phyloP scores from a whole-genome alignment of 345 rosid genomes.

The Boechera stricta region DNA sequence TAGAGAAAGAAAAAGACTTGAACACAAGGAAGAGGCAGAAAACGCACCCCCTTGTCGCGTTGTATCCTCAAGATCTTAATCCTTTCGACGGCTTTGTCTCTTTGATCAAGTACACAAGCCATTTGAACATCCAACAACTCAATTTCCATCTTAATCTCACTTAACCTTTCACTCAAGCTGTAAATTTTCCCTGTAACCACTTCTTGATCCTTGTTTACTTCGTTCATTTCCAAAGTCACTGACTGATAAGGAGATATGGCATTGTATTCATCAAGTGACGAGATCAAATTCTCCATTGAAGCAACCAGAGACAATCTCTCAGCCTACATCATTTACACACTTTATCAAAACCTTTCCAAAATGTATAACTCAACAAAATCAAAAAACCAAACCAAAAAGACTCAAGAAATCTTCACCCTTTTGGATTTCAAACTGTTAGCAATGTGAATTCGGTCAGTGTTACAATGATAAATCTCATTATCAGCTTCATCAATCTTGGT shows the following conservation, averaged over 20 bases:
- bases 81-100: slow-evolving; percentile 62
- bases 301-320: slow-evolving; percentile 55
- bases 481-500: slow-evolving; percentile 69
- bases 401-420: slow-evolving; percentile 52
- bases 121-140: slow-evolving; percentile 58
- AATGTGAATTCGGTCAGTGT: slow-evolving; percentile 53
- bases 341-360: slow-evolving; percentile 4
- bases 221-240: slow-evolving; percentile 67
- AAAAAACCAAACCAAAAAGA: not conserved
- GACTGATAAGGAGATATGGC: slow-evolving; percentile 54
- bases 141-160: slow-evolving; percentile 60
- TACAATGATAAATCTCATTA: slow-evolving; percentile 60
- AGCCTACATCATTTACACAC: slow-evolving; percentile 41
- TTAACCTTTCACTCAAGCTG: slow-evolving; percentile 53
- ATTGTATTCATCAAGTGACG: slow-evolving; percentile 53
- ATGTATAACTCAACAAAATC: slow-evolving; percentile 17
- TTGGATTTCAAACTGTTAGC: slow-evolving; percentile 54
- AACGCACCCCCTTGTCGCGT: slow-evolving; percentile 70
- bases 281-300: slow-evolving; percentile 44
- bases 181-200: slow-evolving; percentile 53
- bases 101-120: slow-evolving; percentile 52
- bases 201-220: slow-evolving; percentile 73
- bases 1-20: not conserved
- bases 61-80: slow-evolving; percentile 60
- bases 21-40: not conserved